Evolutionary conservation across 495 filamentous ascomycete species (phyloP).

Genomic region (Penicillium paxilli): DNA sequence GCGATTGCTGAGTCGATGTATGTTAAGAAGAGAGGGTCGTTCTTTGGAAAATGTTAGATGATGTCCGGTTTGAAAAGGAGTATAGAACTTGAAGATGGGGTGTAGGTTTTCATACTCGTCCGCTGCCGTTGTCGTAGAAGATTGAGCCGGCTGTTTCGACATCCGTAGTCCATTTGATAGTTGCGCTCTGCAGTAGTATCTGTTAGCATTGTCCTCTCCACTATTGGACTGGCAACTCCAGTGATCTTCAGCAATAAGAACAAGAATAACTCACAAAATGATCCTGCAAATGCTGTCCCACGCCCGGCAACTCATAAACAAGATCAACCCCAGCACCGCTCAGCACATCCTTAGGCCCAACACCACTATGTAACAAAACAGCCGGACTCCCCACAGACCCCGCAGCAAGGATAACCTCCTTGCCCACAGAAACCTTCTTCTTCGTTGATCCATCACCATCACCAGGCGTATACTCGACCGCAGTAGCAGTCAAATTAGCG

Average conservation of each 20-base stretch:
- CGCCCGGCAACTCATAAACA: slow-evolving; percentile 48
- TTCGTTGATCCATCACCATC: slow-evolving; percentile 26
- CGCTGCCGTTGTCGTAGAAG: slow-evolving; percentile 27
- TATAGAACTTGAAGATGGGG: background rate
- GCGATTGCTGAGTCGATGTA: slow-evolving; percentile 36
- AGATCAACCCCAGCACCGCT: slow-evolving; percentile 34
- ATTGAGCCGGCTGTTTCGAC: slow-evolving; percentile 29
- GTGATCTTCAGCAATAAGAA: background rate
- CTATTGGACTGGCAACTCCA: too few relatives aligned
- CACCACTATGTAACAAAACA: slow-evolving; percentile 49
- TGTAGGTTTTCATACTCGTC: slow-evolving; percentile 18
- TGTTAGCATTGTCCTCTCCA: background rate
- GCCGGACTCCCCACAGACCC: slow-evolving; percentile 58
- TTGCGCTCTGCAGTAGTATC: slow-evolving; percentile 28
- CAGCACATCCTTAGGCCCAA: slow-evolving; percentile 43
- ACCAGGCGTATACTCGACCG: slow-evolving; percentile 33
- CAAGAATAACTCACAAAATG: slow-evolving; percentile 32
- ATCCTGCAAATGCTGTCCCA: slow-evolving; percentile 52
- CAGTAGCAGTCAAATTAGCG: slow-evolving; percentile 27
- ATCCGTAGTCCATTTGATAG: slow-evolving; percentile 27
- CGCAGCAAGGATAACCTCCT: slow-evolving; percentile 58
- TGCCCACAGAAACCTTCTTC: slow-evolving; percentile 34
- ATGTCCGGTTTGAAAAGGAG: background rate
- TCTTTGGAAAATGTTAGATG: slow-evolving; percentile 19
- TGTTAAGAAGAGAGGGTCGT: slow-evolving; percentile 26